Conservation (phyloP, 164 flowering plant genomes). For the Vitis cinerea region DNA sequence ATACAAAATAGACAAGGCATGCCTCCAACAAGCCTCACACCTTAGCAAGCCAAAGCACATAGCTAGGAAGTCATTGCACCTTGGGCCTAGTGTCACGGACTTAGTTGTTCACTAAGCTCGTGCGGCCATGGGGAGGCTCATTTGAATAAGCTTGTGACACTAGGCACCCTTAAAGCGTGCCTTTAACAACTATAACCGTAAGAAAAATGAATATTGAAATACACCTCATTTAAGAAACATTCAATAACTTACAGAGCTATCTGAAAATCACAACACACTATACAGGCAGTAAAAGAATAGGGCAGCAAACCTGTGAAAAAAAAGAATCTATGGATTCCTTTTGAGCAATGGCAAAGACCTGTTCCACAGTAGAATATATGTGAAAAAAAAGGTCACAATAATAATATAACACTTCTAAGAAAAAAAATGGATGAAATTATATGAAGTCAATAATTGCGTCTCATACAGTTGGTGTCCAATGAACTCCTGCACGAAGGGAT, state of each 20-base stretch:
- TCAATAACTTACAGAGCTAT: too few species aligned
- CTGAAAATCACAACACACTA: neutral
- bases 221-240: neutral
- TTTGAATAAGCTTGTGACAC: too few species aligned
- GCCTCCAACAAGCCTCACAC: too few species aligned
- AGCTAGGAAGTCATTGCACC: too few species aligned
- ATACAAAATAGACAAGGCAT: too few species aligned
- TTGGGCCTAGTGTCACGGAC: too few species aligned
- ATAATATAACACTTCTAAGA: neutral
- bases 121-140: too few species aligned
- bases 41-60: too few species aligned
- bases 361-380: constrained; percentile 7
- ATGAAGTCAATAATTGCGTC: neutral
- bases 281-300: neutral
- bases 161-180: too few species aligned
- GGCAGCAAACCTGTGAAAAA: constrained; percentile 76
- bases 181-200: too few species aligned
- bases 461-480: constrained; percentile 95
- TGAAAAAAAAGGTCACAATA: neutral
- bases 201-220: neutral
- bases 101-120: too few species aligned
- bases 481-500: constrained; percentile 90
- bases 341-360: constrained; percentile 94
- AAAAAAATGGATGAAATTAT: neutral
- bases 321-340: constrained; percentile 88